Base-by-base conservation (phyloP, 495 filamentous ascomycete genomes). In the Daldinia vernicosa region DNA sequence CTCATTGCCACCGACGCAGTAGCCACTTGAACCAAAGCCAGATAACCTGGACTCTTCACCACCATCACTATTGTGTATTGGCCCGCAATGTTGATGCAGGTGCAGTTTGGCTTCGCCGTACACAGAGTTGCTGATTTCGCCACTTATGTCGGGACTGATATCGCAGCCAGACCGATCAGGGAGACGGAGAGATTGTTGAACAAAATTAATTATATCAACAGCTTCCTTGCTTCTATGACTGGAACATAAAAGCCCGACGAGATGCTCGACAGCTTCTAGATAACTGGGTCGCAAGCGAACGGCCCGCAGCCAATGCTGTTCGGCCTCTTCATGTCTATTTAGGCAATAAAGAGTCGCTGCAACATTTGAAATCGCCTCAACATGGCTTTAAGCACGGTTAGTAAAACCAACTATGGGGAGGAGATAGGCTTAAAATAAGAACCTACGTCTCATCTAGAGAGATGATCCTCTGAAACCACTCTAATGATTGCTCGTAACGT, bases 251-350 rank as follows among this genome's bases (percentile, higher is more conserved):
- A 99, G 82, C 6, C 94, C 93, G 30, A 98, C 91, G 3, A 99
- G 86, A 84, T 98, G 95, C 77, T 99, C 95, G 15, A 96, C 94
- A 14, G 95, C 96, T 82, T 99, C 95, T 68, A 99, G 92, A 80
- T 95, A 97, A 77, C 89, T 93, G 2, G 95, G 95, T 4, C 93
- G 89, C 47, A 92, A 82, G 71, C 89, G 92, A 33, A 99, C 89
- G 15, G 93, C 93, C 58, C 87, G 89, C 55, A 90, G 79, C 96
- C 95, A 99, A 76, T 96, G 86, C 59, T 89, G 84, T 76, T 96
- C 89, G 15, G 95, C 95, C 66, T 99, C 94, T 51, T 92, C 88
- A 30, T 89, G 89, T 55, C 90, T 88, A 72, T 94, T 89, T 15
- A 98, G 81, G 19, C 93, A 93, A 63, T 98, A 88, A 11, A 97